Evolutionary conservation across 2,329 filamentous ascomycete species (phyloP).

Genomic region (Aspergillus aculeatinus): DNA sequence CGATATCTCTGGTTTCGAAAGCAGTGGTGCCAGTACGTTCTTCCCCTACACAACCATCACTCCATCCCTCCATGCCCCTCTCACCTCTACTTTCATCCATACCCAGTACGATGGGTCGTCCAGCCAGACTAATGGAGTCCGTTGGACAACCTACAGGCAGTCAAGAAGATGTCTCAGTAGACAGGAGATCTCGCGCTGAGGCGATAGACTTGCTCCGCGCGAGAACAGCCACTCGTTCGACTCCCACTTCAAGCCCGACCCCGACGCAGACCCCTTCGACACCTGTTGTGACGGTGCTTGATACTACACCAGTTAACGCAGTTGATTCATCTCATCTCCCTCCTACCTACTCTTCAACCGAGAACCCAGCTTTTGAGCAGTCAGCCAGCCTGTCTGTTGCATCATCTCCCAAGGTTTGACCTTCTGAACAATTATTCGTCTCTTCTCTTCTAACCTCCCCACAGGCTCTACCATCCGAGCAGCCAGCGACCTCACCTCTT

Average conservation of each 20-base stretch:
- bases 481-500: not conserved
- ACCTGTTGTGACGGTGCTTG: not conserved
- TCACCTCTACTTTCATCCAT: no score
- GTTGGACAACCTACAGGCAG: not conserved
- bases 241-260: not conserved
- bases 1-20: not conserved
- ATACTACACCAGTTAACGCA: not conserved
- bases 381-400: no score
- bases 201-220: slow-evolving; percentile 17
- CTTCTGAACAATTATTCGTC: no score
- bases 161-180: not conserved
- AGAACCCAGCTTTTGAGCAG: no score
- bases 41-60: not conserved
- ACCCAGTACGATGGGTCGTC: no score
- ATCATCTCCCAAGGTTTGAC: no score
- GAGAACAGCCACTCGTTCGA: slow-evolving; percentile 13
- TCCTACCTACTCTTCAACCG: no score
- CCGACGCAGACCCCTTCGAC: not conserved
- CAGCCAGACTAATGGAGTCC: not conserved
- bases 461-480: no score
- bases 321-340: not conserved
- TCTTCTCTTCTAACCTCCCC: no score
- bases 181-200: slow-evolving; percentile 13
- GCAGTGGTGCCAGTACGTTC: not conserved
- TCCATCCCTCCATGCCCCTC: not conserved